Base-by-base conservation (phyloP, 2,329 filamentous ascomycete species). In the Orbilia javanica region DNA sequence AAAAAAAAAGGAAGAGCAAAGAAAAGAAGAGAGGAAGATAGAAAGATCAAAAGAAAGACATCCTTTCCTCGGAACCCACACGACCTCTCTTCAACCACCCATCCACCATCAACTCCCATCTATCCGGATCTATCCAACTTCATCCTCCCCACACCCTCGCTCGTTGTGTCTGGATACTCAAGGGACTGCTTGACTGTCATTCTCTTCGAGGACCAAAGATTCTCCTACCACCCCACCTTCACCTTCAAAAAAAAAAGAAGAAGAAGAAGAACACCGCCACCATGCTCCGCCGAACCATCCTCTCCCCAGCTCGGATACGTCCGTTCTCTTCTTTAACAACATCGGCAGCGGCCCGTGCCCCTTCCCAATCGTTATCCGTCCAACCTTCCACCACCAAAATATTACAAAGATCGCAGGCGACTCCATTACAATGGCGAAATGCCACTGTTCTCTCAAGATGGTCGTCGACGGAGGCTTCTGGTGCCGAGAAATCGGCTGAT, bases 401-500 rank as follows among this genome's bases (percentile, higher is more conserved):
- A 31, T 64, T 66, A n/a, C 60, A 69, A 25, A 52, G 66, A 52
- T 48, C 66, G 10, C 73, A 46, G 36, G 34, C 55, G 34, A 63
- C 67, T 15, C 73, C 73, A 31, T 29, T 78, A 71, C 73, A 78
- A 64, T 78, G 74, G 74, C 74, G 74, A 42, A 78, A 67, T 27
- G 67, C 74, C 25, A 71, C 62, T 18, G 74, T 67, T 42, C 60
- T 66, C 7, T 70, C 74, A 8, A 52, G 74, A 11, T 78, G 74
- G 74, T 78, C 74, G 62, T 78, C 74, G 46, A 78, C 74, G 15
- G 74, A 78, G 20, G 34, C 67, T 36, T 20, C 42, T 44, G 34
- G 83, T 50, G 75, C 80, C 25, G 83, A 83, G 50, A 81, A 81
- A 31, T 76, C 81, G 44, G 81, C 84, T 82, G 82, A 84, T 39